Evolutionary conservation across 345 rosid species (phyloP).

Genomic region (Jatropha curcas): DNA sequence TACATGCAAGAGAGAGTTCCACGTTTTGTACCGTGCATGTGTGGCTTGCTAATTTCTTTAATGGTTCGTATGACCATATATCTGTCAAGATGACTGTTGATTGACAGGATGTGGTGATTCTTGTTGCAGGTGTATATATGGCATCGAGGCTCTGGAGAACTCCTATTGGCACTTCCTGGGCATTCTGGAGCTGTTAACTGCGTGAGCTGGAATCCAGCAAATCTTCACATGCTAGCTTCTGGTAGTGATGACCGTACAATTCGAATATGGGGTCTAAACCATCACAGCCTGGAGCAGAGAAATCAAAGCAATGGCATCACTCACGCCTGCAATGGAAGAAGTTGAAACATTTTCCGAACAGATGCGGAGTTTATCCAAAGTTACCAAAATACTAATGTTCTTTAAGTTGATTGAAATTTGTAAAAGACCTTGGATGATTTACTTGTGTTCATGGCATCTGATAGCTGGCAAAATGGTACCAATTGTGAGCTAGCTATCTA

Average conservation of each 20-base stretch:
- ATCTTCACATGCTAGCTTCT: constrained; percentile 49
- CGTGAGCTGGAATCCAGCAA: constrained; percentile 50
- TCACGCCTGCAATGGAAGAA: constrained; percentile 34
- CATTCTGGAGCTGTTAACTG: constrained; percentile 66
- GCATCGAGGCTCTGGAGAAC: constrained; percentile 54
- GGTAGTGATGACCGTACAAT: constrained; percentile 58
- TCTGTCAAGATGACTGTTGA: neutral
- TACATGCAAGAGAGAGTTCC: neutral
- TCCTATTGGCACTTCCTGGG: constrained; percentile 51
- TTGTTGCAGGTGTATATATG: constrained; percentile 60
- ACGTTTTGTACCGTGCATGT: too few relatives aligned
- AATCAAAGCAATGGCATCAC: constrained; percentile 27
- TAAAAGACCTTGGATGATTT: constrained; percentile 28
- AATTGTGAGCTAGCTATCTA: constrained; percentile 20
- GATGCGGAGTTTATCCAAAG: neutral
- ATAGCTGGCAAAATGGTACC: constrained; percentile 20
- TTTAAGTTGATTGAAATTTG: constrained; percentile 24
- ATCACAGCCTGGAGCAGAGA: constrained; percentile 26
- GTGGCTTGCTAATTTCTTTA: neutral
- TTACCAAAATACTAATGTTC: constrained; percentile 6
- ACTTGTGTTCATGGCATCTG: constrained; percentile 20
- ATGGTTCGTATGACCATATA: neutral
- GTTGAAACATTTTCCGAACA: constrained; percentile 14
- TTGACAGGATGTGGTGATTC: neutral
- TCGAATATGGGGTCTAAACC: constrained; percentile 61